Percentiles rank a stretch among this genome's conserved stretches.
Evolutionary conservation across 2,329 filamentous ascomycete species (phyloP).

Genomic region (Exophiala phaeomuriformis): DNA sequence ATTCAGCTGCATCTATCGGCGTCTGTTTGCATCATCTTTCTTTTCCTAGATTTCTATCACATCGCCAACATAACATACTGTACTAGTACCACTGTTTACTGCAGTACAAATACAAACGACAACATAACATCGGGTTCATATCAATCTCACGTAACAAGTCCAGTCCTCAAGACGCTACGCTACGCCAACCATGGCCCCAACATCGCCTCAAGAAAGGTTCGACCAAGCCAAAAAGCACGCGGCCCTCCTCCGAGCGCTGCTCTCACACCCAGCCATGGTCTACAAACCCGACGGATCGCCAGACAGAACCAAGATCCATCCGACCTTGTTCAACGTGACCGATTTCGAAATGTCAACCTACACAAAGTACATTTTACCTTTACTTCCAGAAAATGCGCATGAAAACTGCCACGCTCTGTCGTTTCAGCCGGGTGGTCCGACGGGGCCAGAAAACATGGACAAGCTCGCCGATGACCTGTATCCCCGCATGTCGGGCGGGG

Average conservation of each 20-base stretch:
- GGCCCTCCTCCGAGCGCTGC: slow-evolving; percentile 11
- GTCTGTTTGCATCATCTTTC: no score
- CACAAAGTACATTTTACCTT: slow-evolving; percentile 11
- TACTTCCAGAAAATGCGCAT: slow-evolving; percentile 8
- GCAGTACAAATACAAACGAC: no score
- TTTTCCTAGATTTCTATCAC: no score
- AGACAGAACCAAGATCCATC: slow-evolving; percentile 6
- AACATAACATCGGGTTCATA: not conserved
- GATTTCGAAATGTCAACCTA: slow-evolving; percentile 15
- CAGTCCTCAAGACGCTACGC: not conserved
- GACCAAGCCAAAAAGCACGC: slow-evolving; percentile 10
- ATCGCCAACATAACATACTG: no score
- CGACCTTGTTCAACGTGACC: slow-evolving; percentile 11
- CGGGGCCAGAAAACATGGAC: not conserved
- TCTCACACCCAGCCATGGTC: slow-evolving; percentile 6
- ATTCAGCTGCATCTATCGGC: no score
- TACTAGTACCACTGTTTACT: no score
- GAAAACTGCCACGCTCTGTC: slow-evolving; percentile 11
- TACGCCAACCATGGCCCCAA: not conserved
- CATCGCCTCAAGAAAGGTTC: slow-evolving; percentile 12
- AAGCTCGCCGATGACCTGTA: slow-evolving; percentile 13
- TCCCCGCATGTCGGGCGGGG: slow-evolving; percentile 10
- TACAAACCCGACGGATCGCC: slow-evolving; percentile 1
- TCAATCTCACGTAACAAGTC: not conserved
- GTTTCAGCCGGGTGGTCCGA: not conserved